Conservation (phyloP, 371 early-diverging fungal species). For the Rhizomucor miehei region DNA sequence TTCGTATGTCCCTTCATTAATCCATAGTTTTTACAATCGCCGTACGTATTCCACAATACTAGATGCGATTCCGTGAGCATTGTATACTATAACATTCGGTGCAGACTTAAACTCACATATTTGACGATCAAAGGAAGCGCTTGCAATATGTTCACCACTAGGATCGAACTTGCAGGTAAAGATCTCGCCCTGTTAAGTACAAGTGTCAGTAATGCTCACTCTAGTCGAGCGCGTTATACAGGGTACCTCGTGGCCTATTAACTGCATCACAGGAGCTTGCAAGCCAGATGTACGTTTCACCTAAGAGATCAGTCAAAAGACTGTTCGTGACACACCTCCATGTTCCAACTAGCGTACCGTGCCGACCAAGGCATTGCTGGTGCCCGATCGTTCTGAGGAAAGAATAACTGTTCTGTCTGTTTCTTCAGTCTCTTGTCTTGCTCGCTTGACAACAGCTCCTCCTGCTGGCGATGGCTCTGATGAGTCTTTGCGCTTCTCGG, state of each 20-base stretch:
- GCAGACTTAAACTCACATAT: slow-evolving; percentile 59
- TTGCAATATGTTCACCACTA: slow-evolving; percentile 81
- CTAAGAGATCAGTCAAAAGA: slow-evolving; percentile 22
- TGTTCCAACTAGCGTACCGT: slow-evolving; percentile 43
- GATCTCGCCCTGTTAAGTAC: slow-evolving; percentile 71
- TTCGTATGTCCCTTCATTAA: slow-evolving; percentile 84
- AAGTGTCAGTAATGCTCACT: slow-evolving; percentile 10
- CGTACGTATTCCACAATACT: slow-evolving; percentile 93
- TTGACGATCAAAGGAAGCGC: slow-evolving; percentile 77
- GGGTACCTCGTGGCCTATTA: slow-evolving; percentile 73
- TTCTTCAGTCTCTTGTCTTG: slow-evolving; percentile 33
- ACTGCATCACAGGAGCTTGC: slow-evolving; percentile 85
- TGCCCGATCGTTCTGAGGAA: slow-evolving; percentile 48
- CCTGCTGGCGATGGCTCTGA: slow-evolving; percentile 25
- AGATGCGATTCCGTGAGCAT: slow-evolving; percentile 6
- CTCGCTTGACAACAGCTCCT: slow-evolving; percentile 56
- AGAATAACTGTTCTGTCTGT: slow-evolving; percentile 46
- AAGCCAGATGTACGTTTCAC: slow-evolving; percentile 84
- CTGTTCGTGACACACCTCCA: background rate
- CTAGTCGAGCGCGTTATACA: background rate
- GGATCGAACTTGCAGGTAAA: slow-evolving; percentile 84
- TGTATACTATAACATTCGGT: no score
- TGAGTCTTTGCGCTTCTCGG: slow-evolving; percentile 51
- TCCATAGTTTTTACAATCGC: slow-evolving; percentile 86
- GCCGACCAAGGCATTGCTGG: slow-evolving; percentile 58